A percentile compares a stretch with the other conserved stretches of the same genome.
Evolutionary conservation across 306 rosid genomes (phyloP).

Genomic region (Prosopis cineraria): DNA sequence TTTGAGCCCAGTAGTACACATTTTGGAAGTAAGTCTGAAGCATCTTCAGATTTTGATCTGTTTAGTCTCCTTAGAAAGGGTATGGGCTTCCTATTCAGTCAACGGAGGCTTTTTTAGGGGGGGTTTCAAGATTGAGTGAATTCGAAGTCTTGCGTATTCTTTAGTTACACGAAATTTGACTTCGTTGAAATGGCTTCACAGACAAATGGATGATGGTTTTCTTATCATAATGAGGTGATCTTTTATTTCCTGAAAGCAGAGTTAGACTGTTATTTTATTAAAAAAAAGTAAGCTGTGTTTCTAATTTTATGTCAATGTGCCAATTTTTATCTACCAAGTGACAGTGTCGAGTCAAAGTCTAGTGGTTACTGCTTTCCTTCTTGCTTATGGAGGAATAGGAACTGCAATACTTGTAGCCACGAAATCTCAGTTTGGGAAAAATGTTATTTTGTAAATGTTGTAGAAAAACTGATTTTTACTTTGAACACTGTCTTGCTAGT

Average conservation of each 20-base stretch:
- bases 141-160: conserved; percentile 31
- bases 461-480: not conserved
- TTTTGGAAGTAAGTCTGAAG: conserved; percentile 54
- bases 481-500: not conserved
- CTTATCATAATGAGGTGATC: conserved; percentile 39
- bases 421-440: not conserved
- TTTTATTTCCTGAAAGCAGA: conserved; percentile 38
- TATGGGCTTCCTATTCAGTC: conserved; percentile 40
- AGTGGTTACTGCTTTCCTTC: conserved; percentile 5
- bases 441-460: not conserved
- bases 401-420: not conserved
- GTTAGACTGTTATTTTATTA: conserved; percentile 11
- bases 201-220: conserved; percentile 31
- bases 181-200: conserved; percentile 8
- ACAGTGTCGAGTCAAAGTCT: conserved; percentile 12
- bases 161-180: not conserved
- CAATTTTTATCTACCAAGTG: conserved; percentile 10
- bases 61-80: conserved; percentile 59
- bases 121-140: conserved; percentile 31
- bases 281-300: too few relatives aligned
- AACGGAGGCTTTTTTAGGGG: too few relatives aligned
- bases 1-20: conserved; percentile 37
- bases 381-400: conserved; percentile 1
- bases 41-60: conserved; percentile 55
- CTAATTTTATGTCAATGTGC: conserved; percentile 27